A percentile compares a stretch with the other conserved stretches of the same genome.
These are phyloP conservation scores for Inga laurina DNA, from an alignment of 306 rosid genomes.

Conservation along the genomic window DNA sequence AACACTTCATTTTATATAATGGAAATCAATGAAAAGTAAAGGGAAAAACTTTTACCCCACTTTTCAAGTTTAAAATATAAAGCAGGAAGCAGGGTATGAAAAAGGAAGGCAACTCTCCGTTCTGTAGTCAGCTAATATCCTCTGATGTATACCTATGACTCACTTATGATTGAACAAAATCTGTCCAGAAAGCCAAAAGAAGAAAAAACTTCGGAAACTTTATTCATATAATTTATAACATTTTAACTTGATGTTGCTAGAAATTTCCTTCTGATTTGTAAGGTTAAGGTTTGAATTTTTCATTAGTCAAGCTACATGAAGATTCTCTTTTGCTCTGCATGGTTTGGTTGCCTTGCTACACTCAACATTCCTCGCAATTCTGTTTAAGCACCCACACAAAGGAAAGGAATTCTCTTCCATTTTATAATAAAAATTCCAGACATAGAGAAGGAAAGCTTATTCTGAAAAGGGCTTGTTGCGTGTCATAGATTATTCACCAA, in stretches of 20 bases:
- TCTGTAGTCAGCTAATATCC: neutral
- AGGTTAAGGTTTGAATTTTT: neutral
- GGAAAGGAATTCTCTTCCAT: neutral
- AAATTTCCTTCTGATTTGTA: neutral
- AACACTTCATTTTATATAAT: neutral
- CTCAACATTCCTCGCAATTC: neutral
- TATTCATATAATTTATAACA: neutral
- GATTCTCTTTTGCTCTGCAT: neutral
- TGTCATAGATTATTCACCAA: conserved; percentile 6
- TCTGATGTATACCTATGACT: neutral
- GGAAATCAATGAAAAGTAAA: neutral
- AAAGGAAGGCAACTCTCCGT: neutral
- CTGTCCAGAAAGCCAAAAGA: neutral
- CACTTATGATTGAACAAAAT: neutral
- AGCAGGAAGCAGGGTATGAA: neutral
- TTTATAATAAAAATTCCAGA: neutral
- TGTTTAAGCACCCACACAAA: neutral
- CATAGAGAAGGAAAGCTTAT: neutral
- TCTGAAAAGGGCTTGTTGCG: neutral
- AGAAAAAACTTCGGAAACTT: neutral
- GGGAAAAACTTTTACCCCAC: neutral
- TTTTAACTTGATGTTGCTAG: neutral
- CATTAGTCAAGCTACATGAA: neutral
- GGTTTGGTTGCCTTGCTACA: neutral
- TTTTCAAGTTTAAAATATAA: too few relatives aligned